phyloP scores from a whole-genome alignment of 345 rosid species.

The Populus alba region DNA sequence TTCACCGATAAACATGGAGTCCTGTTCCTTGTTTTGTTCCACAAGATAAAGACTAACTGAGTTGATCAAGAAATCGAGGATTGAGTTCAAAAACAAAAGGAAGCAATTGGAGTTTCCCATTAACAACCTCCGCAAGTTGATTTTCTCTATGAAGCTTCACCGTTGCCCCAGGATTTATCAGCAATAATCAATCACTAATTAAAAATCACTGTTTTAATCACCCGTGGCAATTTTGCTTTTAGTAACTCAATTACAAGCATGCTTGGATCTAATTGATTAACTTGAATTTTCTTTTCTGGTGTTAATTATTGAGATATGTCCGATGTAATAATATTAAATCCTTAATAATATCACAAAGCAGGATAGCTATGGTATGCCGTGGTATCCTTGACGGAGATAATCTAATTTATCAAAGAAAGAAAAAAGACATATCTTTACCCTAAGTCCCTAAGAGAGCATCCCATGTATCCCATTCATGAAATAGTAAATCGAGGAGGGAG shows the following conservation, averaged over 20 bases:
- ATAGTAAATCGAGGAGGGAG: no score
- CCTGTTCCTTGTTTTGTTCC: neutral
- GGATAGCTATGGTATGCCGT: no score
- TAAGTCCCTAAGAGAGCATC: no score
- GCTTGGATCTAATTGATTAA: neutral
- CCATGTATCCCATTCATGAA: neutral
- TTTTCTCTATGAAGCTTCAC: neutral
- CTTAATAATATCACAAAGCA: no score
- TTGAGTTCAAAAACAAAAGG: neutral
- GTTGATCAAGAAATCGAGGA: neutral
- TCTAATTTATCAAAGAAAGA: no score
- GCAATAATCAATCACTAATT: neutral
- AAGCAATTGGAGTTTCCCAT: neutral
- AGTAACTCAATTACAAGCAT: neutral
- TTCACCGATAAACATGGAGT: neutral
- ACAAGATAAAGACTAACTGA: neutral
- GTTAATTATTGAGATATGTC: neutral
- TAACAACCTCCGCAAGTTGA: neutral
- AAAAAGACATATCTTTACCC: no score
- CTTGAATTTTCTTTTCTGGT: neutral
- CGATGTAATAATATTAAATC: no score
- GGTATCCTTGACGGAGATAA: no score
- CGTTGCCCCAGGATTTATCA: neutral
- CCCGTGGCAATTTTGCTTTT: neutral
- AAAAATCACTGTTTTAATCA: neutral